Conservation (phyloP, 2,329 filamentous ascomycete species). For the Fusarium nodosum region DNA sequence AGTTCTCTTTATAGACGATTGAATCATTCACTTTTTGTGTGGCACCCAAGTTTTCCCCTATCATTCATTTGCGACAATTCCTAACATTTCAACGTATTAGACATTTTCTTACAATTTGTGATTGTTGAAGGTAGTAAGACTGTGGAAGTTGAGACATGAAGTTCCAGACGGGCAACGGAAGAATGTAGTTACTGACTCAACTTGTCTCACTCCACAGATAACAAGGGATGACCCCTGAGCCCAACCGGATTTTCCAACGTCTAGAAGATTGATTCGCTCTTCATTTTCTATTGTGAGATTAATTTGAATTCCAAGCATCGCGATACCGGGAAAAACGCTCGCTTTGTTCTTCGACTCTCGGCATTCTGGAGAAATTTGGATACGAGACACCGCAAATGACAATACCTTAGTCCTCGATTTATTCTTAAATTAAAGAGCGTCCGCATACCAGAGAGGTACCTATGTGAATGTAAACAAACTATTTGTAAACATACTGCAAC, state of each 20-base stretch:
- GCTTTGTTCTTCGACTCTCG: neutral
- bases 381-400: neutral
- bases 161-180: neutral
- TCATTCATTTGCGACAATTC: neutral
- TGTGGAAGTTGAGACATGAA: neutral
- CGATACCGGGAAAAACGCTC: neutral
- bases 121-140: neutral
- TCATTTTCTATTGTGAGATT: neutral
- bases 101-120: neutral
- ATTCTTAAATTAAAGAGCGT: neutral
- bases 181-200: neutral
- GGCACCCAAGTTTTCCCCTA: neutral
- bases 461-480: neutral
- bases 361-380: neutral
- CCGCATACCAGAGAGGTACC: neutral
- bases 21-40: neutral
- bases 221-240: neutral
- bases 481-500: neutral
- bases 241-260: neutral
- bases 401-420: neutral
- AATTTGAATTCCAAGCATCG: neutral
- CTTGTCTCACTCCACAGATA: conserved; percentile 3
- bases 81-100: neutral
- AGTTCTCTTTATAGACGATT: conserved; percentile 47
- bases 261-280: neutral